Evolutionary conservation across 139 green algal species (phyloP).

Genomic region (Coccomyxa sp.): DNA sequence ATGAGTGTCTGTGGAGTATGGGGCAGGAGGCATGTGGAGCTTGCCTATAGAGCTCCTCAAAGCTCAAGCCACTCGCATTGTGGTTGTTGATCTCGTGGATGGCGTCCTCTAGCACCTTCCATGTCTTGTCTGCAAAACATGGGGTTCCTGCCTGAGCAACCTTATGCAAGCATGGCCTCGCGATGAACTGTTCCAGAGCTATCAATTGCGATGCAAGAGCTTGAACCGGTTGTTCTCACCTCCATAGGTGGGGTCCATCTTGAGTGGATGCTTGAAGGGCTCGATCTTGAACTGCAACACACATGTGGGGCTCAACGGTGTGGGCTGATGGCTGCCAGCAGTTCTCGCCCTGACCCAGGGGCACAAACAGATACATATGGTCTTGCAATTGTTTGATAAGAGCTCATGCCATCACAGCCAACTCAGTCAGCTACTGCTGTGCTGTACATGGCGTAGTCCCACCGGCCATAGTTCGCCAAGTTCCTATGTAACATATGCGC

Average conservation of each 20-base stretch:
- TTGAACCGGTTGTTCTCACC: slow-evolving; percentile 31
- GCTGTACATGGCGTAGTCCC: too few species aligned
- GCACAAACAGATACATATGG: too few species aligned
- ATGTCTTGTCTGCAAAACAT: slow-evolving; percentile 85
- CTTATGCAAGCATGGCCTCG: neutral
- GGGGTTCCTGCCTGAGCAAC: neutral
- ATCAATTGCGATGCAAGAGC: too few species aligned
- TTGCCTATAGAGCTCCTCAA: slow-evolving; percentile 97
- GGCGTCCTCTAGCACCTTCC: slow-evolving; percentile 89
- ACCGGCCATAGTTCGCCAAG: too few species aligned
- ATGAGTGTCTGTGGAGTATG: too few species aligned
- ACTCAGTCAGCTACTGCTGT: too few species aligned
- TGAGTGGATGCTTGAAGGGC: slow-evolving; percentile 90
- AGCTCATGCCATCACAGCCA: too few species aligned
- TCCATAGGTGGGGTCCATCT: slow-evolving; percentile 86
- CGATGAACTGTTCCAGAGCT: neutral
- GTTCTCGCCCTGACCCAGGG: too few species aligned
- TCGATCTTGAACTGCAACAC: slow-evolving; percentile 90
- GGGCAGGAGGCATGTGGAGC: neutral
- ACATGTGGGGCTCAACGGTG: too few species aligned
- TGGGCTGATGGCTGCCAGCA: too few species aligned
- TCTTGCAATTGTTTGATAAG: too few species aligned
- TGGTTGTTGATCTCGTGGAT: slow-evolving; percentile 97
- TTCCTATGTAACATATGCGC: too few species aligned
- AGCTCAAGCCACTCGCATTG: slow-evolving; percentile 91